Conservation (phyloP, 441 rosid genomes). For the Daphne laureola region DNA sequence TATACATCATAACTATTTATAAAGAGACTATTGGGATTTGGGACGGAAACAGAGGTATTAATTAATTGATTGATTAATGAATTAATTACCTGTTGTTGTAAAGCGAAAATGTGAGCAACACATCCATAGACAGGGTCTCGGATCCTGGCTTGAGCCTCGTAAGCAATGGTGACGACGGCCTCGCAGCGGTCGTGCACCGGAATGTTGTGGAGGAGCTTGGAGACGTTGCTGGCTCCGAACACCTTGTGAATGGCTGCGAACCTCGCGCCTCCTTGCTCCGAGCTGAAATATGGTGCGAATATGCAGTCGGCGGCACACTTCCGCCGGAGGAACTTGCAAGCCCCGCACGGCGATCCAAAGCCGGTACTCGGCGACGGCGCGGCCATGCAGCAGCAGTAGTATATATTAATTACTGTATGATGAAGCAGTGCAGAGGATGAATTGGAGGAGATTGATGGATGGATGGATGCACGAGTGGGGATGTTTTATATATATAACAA, state of each 20-base stretch:
- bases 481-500: too few relatives aligned
- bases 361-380: slow-evolving; percentile 9
- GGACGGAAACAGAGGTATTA: too few relatives aligned
- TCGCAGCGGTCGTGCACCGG: slow-evolving; percentile 82
- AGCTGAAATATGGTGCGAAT: slow-evolving; percentile 84
- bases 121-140: slow-evolving; percentile 94
- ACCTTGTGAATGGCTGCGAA: slow-evolving; percentile 93
- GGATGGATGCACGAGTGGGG: slow-evolving; percentile 8
- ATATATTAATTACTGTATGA: not conserved
- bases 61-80: too few relatives aligned
- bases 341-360: slow-evolving; percentile 82
- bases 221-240: slow-evolving; percentile 89
- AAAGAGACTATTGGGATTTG: too few relatives aligned
- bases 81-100: slow-evolving; percentile 81
- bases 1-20: too few relatives aligned
- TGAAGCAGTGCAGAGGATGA: too few relatives aligned
- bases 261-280: slow-evolving; percentile 83
- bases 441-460: too few relatives aligned
- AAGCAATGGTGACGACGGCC: slow-evolving; percentile 86
- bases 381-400: slow-evolving; percentile 28
- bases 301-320: slow-evolving; percentile 85
- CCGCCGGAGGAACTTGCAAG: slow-evolving; percentile 85
- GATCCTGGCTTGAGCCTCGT: slow-evolving; percentile 91
- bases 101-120: slow-evolving; percentile 77
- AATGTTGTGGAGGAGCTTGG: slow-evolving; percentile 67